Base-by-base conservation (phyloP, 106 monocot species). In the Dioscorea alata region DNA sequence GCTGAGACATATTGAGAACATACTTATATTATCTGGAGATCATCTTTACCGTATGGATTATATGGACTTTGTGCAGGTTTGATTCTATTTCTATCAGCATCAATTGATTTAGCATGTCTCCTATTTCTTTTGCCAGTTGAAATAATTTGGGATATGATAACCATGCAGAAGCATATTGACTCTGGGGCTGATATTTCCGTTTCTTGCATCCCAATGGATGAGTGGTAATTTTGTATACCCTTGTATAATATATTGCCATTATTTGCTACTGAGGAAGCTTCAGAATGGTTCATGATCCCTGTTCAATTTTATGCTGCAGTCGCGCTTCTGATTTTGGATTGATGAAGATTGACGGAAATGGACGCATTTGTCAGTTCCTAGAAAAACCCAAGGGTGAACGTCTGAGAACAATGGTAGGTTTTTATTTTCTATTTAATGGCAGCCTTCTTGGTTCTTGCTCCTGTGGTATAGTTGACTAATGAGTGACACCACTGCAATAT, bases 11-110 rank as follows among this genome's bases (percentile, higher is more conserved):
- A 82, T 82, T 61, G 86, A 86, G 69, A 72, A 86, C 49, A 73
- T 79, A 42, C 51, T 86, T 69, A 82, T 82, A 51, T 71, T 86
- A 53, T 82, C 79, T 65, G 78, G 86, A 14, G 85, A 82, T 65
- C 81, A 86, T 73, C 72, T 86, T 15, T 86, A 82, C 61, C 61
- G 86, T 35, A 86, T 86, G 86, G 73, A 86, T 33, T 86, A 86
- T 48, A 79, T 82, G 86, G 86, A 86, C 72, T 86, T 86, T 62
- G 69, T 82, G 58, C 86, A 86, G 82, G 79, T 74, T 23, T 63
- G 28, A 42, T 42, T 42, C 5, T 42, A 42, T 42, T 42, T 42
- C 10, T 42, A 42, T 3, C 42, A 8, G 42, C 42, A 42, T 42
- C 6, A 3, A 42, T 42, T 10, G 42, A 42, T 42, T 42, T 42